Evolutionary conservation across 225 moss, liverwort and hornwort genomes (phyloP).

Genomic region (Climacium dendroides): DNA sequence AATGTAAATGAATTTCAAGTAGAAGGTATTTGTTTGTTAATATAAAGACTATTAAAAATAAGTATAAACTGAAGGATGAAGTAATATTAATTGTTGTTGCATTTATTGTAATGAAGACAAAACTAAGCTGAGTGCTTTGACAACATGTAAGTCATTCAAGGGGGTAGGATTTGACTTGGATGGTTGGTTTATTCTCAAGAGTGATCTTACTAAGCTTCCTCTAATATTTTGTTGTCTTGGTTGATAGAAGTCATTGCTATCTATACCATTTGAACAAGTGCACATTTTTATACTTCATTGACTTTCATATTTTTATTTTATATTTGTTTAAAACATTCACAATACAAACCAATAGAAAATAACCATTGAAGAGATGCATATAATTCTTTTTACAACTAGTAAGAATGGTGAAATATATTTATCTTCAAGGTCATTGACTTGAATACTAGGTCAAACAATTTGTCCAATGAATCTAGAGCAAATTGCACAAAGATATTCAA

Average conservation of each 20-base stretch:
- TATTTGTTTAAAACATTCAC: fast-evolving
- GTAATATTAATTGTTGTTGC: neutral
- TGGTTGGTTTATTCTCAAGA: neutral
- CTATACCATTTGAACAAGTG: neutral
- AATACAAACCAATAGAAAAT: neutral
- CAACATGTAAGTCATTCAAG: neutral
- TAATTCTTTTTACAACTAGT: neutral
- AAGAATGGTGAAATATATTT: neutral
- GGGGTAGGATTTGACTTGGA: neutral
- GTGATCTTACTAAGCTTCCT: neutral
- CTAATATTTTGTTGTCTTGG: neutral
- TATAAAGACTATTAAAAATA: neutral
- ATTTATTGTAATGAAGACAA: neutral
- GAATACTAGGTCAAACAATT: neutral
- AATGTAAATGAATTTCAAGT: neutral
- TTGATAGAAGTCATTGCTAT: neutral
- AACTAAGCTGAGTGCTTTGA: neutral
- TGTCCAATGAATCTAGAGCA: neutral
- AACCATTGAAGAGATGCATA: neutral
- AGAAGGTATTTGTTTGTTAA: neutral
- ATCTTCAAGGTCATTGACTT: neutral
- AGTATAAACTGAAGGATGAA: neutral
- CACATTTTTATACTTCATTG: neutral
- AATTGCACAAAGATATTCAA: neutral
- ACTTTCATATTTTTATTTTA: neutral